A percentile compares a stretch with the other conserved stretches of the same genome.
phyloP scores from a whole-genome alignment of 2,329 filamentous ascomycete genomes.

The Coniochaeta sp. region DNA sequence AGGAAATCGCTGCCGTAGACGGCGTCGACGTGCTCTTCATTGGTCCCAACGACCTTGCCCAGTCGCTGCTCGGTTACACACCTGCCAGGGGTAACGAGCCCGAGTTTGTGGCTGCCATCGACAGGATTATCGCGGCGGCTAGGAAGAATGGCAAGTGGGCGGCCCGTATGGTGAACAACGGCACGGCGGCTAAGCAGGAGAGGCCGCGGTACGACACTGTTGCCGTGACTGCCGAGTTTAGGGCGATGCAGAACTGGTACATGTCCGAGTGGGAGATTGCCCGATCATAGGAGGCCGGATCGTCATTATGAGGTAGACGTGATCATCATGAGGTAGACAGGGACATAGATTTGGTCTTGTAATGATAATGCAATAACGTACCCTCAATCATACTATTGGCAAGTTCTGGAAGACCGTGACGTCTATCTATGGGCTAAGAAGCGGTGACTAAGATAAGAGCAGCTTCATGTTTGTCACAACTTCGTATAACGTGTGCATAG shows the following conservation, averaged over 20 bases:
- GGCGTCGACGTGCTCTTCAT: slow-evolving; percentile 14
- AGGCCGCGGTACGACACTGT: slow-evolving; percentile 31
- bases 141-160: slow-evolving; percentile 42
- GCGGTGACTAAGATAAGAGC: too few species aligned
- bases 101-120: slow-evolving; percentile 35
- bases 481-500: too few species aligned
- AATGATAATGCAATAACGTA: background rate
- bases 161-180: slow-evolving; percentile 38
- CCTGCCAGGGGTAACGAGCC: slow-evolving; percentile 38
- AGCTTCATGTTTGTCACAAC: too few species aligned
- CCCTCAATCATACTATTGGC: too few species aligned
- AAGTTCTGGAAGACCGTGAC: too few species aligned
- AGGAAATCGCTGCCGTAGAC: slow-evolving; percentile 9
- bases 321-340: background rate
- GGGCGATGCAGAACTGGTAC: slow-evolving; percentile 43
- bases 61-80: slow-evolving; percentile 34
- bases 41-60: slow-evolving; percentile 16
- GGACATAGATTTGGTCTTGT: background rate
- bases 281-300: slow-evolving; percentile 16
- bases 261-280: slow-evolving; percentile 29
- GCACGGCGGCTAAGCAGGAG: slow-evolving; percentile 29
- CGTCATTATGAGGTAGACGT: background rate
- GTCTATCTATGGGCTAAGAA: background rate
- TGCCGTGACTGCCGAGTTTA: slow-evolving; percentile 35
- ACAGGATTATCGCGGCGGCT: slow-evolving; percentile 35